phyloP scores from a whole-genome alignment of 495 filamentous ascomycete species.

The Penicillium herquei region DNA sequence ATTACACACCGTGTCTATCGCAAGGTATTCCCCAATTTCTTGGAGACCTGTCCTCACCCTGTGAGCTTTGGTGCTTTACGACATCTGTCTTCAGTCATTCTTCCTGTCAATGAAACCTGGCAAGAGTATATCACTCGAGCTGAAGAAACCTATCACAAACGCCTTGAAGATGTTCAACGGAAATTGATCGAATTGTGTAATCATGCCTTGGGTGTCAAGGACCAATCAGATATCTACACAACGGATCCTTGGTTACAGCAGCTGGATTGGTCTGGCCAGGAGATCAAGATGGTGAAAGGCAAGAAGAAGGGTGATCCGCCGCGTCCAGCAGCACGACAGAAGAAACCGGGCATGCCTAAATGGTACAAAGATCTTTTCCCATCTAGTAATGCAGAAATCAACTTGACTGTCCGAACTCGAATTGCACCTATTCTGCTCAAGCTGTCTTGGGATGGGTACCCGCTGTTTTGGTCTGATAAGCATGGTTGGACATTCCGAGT shows the following conservation, averaged over 20 bases:
- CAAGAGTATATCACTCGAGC: constrained; percentile 75
- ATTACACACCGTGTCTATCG: constrained; percentile 91
- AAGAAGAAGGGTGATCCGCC: constrained; percentile 82
- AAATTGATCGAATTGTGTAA: constrained; percentile 70
- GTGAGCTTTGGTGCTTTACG: constrained; percentile 94
- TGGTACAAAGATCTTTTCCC: constrained; percentile 94
- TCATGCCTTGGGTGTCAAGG: constrained; percentile 72
- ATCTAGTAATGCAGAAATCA: constrained; percentile 61
- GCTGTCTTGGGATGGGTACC: constrained; percentile 84
- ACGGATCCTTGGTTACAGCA: constrained; percentile 89
- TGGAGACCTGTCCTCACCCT: constrained; percentile 88
- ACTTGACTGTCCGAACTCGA: constrained; percentile 81
- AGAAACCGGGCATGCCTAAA: constrained; percentile 88
- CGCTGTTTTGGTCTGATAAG: constrained; percentile 88
- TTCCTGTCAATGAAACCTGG: constrained; percentile 89
- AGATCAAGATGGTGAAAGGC: constrained; percentile 84
- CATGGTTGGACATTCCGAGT: constrained; percentile 92
- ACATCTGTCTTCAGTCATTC: constrained; percentile 86
- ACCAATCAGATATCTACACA: constrained; percentile 59
- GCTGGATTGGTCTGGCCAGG: constrained; percentile 93
- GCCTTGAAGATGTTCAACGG: constrained; percentile 72
- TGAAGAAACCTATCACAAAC: constrained; percentile 76
- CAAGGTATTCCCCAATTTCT: constrained; percentile 85
- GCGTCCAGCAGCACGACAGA: constrained; percentile 77
- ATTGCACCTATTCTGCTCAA: constrained; percentile 84